phyloP scores from a whole-genome alignment of 768 basidiomycete genomes.

The Suillus plorans region DNA sequence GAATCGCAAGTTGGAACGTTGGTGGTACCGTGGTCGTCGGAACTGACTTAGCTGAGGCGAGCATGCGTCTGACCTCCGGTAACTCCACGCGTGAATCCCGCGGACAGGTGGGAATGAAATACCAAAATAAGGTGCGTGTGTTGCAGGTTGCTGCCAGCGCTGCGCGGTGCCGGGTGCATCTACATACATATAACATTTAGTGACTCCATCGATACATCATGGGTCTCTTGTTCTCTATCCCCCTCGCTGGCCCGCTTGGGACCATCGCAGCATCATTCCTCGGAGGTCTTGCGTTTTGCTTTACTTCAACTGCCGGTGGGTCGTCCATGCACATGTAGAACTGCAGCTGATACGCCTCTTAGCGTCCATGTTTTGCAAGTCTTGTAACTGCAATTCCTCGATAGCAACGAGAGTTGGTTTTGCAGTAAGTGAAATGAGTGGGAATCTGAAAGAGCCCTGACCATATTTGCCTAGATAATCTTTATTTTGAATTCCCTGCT shows the following conservation, averaged over 20 bases:
- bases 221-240: slow-evolving; percentile 75
- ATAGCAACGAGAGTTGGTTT: slow-evolving; percentile 97
- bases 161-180: neutral
- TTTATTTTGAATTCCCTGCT: slow-evolving; percentile 94
- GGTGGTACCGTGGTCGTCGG: too few species aligned
- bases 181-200: neutral
- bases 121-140: neutral
- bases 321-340: slow-evolving; percentile 11
- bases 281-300: slow-evolving; percentile 81
- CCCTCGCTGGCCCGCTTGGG: slow-evolving; percentile 64
- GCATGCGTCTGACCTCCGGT: too few species aligned
- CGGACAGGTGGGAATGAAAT: neutral
- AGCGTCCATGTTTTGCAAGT: slow-evolving; percentile 97
- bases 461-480: slow-evolving; percentile 64
- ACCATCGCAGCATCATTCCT: slow-evolving; percentile 83
- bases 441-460: neutral
- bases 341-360: slow-evolving; percentile 13
- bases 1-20: too few species aligned
- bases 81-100: too few species aligned
- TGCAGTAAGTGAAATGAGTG: slow-evolving; percentile 54
- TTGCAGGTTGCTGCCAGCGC: neutral
- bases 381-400: slow-evolving; percentile 98
- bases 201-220: slow-evolving; percentile 35
- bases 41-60: too few species aligned
- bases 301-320: slow-evolving; percentile 80